Base-by-base conservation (phyloP, 2,329 filamentous ascomycete genomes). In the Aspergillus sclerotialis region DNA sequence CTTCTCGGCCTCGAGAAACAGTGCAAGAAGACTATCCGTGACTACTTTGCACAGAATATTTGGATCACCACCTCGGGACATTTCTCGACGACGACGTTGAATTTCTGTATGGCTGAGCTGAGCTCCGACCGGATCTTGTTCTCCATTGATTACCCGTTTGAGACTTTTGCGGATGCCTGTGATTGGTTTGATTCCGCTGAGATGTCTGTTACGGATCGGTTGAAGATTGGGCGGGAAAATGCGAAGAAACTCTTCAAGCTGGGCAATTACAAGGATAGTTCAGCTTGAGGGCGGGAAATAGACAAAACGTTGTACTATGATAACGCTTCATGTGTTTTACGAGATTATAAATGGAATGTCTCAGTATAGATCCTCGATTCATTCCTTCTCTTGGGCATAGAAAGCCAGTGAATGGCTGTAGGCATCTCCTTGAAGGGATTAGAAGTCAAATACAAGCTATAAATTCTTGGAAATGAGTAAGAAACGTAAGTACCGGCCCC, bases 201-300 rank as follows among this genome's bases (percentile, higher is more conserved):
- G 16, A 23, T 42, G 31, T 32, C 48, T 55, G 42, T 57, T 45
- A 46, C 38, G 11, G 57, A 52, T 26, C 37, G 46, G n/a, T 36
- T 44, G 33, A 56, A 55, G 36, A 61, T 65, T 44, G 61, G 61
- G 4, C 48, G 56, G 33, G 60, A 63, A 17, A 64, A 64, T 43
- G 59, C 61, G 16, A 64, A 60, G 52, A 49, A 44, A 18, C 35
- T 64, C 26, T 58, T 65, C 33, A 40, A 59, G 36, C 33, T 53
- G 33, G 39, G 27, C 9, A 28, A 36, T 24, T 44, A 35, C 29
- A 28, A 42, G 10, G 42, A 47, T 37, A 38, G 32, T 12, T 24
- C n/a, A 10, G 30, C 30, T 32, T 32, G 25, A 23, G 6, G 19
- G n/a, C n/a, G n/a, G n/a, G 10, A 10, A 23, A 7, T 23, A 23